Evolutionary conservation across 1,139 yeast species (phyloP).

Genomic region (Magnusiomyces paraingens): DNA sequence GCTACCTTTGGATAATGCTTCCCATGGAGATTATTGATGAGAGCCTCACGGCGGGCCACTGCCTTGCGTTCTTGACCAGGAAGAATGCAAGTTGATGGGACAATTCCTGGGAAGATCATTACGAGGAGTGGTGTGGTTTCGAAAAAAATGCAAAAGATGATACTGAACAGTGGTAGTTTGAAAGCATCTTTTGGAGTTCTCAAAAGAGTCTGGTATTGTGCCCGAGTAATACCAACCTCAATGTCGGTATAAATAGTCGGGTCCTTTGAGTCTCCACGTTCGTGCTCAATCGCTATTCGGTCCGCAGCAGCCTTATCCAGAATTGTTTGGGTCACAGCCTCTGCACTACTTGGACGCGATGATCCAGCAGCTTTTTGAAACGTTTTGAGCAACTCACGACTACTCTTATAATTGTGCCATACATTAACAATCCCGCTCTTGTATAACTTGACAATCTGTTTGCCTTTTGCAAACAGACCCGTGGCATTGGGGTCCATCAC

Average conservation of each 20-base stretch:
- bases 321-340: conserved; percentile 25
- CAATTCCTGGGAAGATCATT: conserved; percentile 50
- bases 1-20: conserved; percentile 3
- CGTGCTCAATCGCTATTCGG: conserved; percentile 4
- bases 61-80: conserved; percentile 39
- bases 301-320: conserved; percentile 25
- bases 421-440: conserved; percentile 33
- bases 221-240: conserved; percentile 39
- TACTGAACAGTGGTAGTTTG: conserved; percentile 59
- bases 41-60: conserved; percentile 1
- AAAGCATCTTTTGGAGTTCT: conserved; percentile 52
- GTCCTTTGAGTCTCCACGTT: neutral
- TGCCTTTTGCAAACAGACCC: conserved; percentile 25
- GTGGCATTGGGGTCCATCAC: conserved; percentile 3
- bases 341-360: conserved; percentile 12
- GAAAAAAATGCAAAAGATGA: conserved; percentile 50
- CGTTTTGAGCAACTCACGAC: conserved; percentile 17
- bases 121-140: conserved; percentile 61
- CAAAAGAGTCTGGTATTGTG: conserved; percentile 48
- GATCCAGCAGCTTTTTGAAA: conserved; percentile 17
- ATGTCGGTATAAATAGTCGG: neutral
- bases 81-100: conserved; percentile 64
- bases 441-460: conserved; percentile 29
- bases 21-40: neutral
- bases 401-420: conserved; percentile 27